Evolutionary conservation across 2,329 filamentous ascomycete genomes (phyloP), one percentile per base, ranked within the genome.

Genomic region (Gnomoniopsis smithogilvyi): DNA sequence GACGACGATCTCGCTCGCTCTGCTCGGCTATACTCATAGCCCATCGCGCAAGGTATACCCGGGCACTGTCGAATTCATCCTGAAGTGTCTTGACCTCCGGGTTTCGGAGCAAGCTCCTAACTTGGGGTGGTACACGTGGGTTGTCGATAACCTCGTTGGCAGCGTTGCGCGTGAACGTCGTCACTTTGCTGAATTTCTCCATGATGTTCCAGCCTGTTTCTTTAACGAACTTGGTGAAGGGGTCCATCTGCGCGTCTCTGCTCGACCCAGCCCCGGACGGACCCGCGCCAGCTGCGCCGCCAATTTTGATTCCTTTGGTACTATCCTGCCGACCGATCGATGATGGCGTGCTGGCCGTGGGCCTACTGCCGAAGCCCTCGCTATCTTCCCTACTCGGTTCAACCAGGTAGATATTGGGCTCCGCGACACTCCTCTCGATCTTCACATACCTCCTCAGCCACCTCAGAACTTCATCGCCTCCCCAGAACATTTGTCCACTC

Each of bases 21-120:
- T 99, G 95, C 72, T 99, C 96, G 0, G 95, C 93, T 64, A 99
- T 96, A 8, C 92, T 92, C 95, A 99, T 98, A 2, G 95, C 95
- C 95, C 95, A 99, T 63, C 95, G 83, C 22, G 95, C 95, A 43
- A 99, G 81, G 70, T 99, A 99, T 61, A 99, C 82, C 64, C 95
- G 85, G 3, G 96, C 95, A 67, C 92, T 96, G 77, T 99, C 96
- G 67, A 97, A 99, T 70, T 99, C 96, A 61, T 98, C 93, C 70
- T 97, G 93, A 22, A 99, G 73, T 0, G 91, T 97, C 76, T 97
- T 93, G 0, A 99, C 92, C 69, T 99, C 93, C 0, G 93, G 93
- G 64, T 96, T 97, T 69, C 86, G 88, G 72, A 99, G 85, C 66
- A 99, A 73, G 53, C 91, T 84, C 68, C 89, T 84, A 34, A 99